phyloP scores from a whole-genome alignment of 2,329 filamentous ascomycete species.

The Nemania abortiva region DNA sequence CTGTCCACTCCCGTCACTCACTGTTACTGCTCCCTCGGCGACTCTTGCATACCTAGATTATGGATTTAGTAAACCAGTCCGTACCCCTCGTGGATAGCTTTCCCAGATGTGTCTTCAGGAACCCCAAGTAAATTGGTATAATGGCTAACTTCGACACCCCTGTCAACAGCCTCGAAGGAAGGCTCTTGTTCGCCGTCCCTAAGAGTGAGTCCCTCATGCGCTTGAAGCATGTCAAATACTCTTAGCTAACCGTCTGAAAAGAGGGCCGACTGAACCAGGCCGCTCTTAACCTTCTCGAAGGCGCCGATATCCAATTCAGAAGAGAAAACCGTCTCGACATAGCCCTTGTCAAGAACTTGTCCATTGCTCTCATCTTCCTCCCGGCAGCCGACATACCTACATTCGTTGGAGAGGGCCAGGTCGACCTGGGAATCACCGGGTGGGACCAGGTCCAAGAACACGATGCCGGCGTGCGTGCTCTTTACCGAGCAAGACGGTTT shows the following conservation, averaged over 20 bases:
- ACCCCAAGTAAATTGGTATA: constrained; percentile 21
- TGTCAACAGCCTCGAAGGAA: constrained; percentile 81
- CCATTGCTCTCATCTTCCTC: constrained; percentile 95
- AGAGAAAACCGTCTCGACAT: constrained; percentile 96
- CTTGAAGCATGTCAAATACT: constrained; percentile 40
- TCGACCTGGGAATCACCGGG: constrained; percentile 95
- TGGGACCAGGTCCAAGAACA: constrained; percentile 93
- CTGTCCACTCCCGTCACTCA: constrained; percentile 11
- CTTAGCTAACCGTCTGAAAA: constrained; percentile 53
- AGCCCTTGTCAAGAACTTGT: constrained; percentile 95
- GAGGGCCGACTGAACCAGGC: constrained; percentile 94
- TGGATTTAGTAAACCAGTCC: constrained; percentile 68
- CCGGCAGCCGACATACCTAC: constrained; percentile 97
- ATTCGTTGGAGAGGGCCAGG: constrained; percentile 93
- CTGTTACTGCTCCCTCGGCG: neutral
- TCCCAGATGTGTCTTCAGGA: constrained; percentile 4
- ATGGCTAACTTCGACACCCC: constrained; percentile 53
- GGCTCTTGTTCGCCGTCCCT: constrained; percentile 95
- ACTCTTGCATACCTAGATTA: constrained; percentile 43
- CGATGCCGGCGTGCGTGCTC: constrained; percentile 71
- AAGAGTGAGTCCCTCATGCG: constrained; percentile 77
- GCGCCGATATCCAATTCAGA: constrained; percentile 96
- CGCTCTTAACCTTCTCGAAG: constrained; percentile 89
- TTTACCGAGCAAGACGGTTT: constrained; percentile 62
- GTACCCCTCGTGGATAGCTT: constrained; percentile 45